A percentile compares a stretch with the other conserved stretches of the same genome.
phyloP scores from a whole-genome alignment of 495 filamentous ascomycete genomes.

The Jackrogersella minutella region DNA sequence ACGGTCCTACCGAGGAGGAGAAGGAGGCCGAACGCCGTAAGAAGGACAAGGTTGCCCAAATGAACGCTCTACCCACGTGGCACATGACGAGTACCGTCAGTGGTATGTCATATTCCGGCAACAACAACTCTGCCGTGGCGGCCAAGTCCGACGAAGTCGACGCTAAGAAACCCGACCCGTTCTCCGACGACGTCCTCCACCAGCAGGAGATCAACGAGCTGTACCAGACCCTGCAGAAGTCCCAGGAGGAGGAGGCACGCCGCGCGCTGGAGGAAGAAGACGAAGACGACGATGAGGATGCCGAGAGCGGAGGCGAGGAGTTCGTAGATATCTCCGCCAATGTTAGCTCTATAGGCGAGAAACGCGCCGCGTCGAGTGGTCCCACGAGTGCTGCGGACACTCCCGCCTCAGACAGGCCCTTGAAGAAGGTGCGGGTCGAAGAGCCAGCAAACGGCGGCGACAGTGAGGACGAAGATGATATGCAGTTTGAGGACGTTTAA shows the following conservation, averaged over 20 bases:
- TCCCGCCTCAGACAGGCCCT: conserved; percentile 52
- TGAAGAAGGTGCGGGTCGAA: conserved; percentile 65
- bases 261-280: conserved; percentile 57
- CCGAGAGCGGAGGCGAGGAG: conserved; percentile 54
- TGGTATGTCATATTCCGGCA: conserved; percentile 47
- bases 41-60: conserved; percentile 76
- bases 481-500: conserved; percentile 71
- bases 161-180: conserved; percentile 41
- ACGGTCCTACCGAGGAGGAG: conserved; percentile 78
- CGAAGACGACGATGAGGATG: conserved; percentile 60
- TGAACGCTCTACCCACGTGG: conserved; percentile 90
- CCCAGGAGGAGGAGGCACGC: conserved; percentile 58
- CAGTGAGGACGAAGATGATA: conserved; percentile 65
- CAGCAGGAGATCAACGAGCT: conserved; percentile 59
- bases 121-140: conserved; percentile 54
- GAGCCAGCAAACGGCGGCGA: conserved; percentile 52
- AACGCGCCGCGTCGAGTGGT: conserved; percentile 44
- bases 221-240: conserved; percentile 61
- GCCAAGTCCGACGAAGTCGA: conserved; percentile 64
- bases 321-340: conserved; percentile 46
- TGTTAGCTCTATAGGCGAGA: conserved; percentile 36
- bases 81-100: conserved; percentile 85
- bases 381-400: conserved; percentile 47
- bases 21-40: conserved; percentile 73
- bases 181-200: conserved; percentile 51